These are phyloP conservation scores for Xylariales sp. DNA, from an alignment of 2,329 filamentous ascomycete species.

Conservation along the genomic window DNA sequence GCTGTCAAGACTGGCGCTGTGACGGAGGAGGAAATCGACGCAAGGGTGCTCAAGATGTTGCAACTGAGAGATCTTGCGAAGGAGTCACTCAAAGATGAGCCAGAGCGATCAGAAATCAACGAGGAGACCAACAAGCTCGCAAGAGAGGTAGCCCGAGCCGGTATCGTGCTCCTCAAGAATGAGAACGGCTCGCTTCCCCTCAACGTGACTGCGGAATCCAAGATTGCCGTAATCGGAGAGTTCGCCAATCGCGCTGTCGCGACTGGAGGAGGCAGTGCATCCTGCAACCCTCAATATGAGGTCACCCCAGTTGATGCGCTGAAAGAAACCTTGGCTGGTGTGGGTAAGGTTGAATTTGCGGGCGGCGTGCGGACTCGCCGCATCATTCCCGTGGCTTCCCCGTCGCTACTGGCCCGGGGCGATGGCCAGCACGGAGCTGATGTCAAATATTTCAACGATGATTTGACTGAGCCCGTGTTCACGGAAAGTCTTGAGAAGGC, in stretches of 20 bases:
- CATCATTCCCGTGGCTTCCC: conserved; percentile 10
- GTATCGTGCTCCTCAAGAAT: conserved; percentile 78
- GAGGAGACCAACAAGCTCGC: conserved; percentile 22
- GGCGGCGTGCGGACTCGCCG: conserved; percentile 3
- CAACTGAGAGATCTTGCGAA: conserved; percentile 4
- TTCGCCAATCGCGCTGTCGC: conserved; percentile 1
- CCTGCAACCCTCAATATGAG: conserved; percentile 2
- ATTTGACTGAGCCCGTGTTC: conserved; percentile 5
- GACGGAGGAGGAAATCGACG: conserved; percentile 10
- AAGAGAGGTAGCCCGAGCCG: conserved; percentile 49
- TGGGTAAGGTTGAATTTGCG: neutral
- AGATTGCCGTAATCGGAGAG: conserved; percentile 21
- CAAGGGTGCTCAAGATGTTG: conserved; percentile 10
- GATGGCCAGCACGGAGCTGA: conserved; percentile 11
- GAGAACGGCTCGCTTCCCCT: conserved; percentile 58
- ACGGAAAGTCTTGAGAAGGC: conserved; percentile 12
- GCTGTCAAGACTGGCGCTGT: conserved; percentile 12
- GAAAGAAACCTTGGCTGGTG: neutral
- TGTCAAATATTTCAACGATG: conserved; percentile 13
- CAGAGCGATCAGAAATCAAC: conserved; percentile 9
- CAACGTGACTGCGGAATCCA: conserved; percentile 40
- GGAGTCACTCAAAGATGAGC: conserved; percentile 3
- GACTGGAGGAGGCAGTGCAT: conserved; percentile 4
- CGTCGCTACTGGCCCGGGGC: conserved; percentile 3
- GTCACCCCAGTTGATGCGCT: neutral